Evolutionary conservation across 306 rosid species (phyloP).

Genomic region (Quercus suber): DNA sequence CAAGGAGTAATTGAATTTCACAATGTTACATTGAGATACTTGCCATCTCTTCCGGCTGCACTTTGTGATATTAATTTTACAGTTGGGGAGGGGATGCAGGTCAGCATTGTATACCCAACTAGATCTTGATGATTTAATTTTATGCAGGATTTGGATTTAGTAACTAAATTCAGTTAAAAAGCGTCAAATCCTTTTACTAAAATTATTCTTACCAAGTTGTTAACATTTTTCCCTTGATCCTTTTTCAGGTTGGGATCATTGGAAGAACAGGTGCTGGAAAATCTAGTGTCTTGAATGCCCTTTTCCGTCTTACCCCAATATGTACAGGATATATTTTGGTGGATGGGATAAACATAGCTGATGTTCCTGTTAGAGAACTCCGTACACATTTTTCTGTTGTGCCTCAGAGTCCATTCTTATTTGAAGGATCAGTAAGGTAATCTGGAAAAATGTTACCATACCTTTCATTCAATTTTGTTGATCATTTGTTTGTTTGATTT

Average conservation of each 20-base stretch:
- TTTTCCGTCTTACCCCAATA: constrained; percentile 80
- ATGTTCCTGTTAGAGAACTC: constrained; percentile 71
- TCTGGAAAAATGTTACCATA: background rate
- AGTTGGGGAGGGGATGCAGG: constrained; percentile 80
- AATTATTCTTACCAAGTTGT: background rate
- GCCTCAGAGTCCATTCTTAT: constrained; percentile 93
- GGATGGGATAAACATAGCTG: constrained; percentile 67
- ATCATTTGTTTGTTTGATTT: background rate
- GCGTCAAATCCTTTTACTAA: constrained; percentile 1
- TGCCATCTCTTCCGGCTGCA: constrained; percentile 80
- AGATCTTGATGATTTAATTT: background rate
- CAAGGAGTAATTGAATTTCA: constrained; percentile 79
- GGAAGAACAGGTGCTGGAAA: constrained; percentile 99
- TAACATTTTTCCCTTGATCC: constrained; percentile 16
- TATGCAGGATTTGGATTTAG: background rate
- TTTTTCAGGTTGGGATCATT: constrained; percentile 76
- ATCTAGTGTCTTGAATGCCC: constrained; percentile 90
- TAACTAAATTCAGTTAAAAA: background rate
- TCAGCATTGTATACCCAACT: constrained; percentile 21
- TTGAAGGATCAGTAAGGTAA: constrained; percentile 89
- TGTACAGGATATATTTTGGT: constrained; percentile 64
- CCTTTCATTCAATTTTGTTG: constrained; percentile 7
- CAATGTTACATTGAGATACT: constrained; percentile 80
- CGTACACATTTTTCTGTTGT: constrained; percentile 84
- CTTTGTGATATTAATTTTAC: constrained; percentile 71